These are phyloP conservation scores for Heterobasidion parviporum DNA, from an alignment of 1,284 basidiomycete species.

Conservation along the genomic window DNA sequence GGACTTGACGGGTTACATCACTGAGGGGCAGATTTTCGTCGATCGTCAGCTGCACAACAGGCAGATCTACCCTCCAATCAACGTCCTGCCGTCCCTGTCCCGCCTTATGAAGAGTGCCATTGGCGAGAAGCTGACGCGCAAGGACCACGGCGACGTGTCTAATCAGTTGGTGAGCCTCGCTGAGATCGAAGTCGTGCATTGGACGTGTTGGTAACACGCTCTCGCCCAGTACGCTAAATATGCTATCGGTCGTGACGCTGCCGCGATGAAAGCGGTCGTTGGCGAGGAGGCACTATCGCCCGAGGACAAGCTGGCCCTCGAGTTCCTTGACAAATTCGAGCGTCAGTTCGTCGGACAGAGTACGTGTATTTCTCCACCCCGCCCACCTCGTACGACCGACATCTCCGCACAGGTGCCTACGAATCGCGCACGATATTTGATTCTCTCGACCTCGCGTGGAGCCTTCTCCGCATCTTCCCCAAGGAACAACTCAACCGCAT, in stretches of 20 bases:
- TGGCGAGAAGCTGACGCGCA: conserved; percentile 94
- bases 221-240: conserved; percentile 83
- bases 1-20: conserved; percentile 99
- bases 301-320: conserved; percentile 90
- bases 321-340: conserved; percentile 94
- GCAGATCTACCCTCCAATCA: conserved; percentile 99
- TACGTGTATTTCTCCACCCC: conserved; percentile 21
- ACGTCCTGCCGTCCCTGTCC: conserved; percentile 96
- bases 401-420: conserved; percentile 63
- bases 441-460: conserved; percentile 96
- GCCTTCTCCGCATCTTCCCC: conserved; percentile 95
- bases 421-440: conserved; percentile 97
- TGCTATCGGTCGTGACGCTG: conserved; percentile 95
- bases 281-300: conserved; percentile 94
- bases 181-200: conserved; percentile 10
- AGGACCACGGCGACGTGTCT: conserved; percentile 98
- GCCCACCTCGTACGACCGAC: conserved; percentile 1
- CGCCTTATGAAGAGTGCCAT: conserved; percentile 99
- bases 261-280: conserved; percentile 99
- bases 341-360: conserved; percentile 93
- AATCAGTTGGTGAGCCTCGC: conserved; percentile 75
- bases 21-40: conserved; percentile 98
- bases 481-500: conserved; percentile 98
- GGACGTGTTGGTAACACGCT: conserved; percentile 6
- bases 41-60: conserved; percentile 92